These are phyloP conservation scores for Coprinopsis strossmayeri DNA, from an alignment of 768 basidiomycete species.

Conservation along the genomic window DNA sequence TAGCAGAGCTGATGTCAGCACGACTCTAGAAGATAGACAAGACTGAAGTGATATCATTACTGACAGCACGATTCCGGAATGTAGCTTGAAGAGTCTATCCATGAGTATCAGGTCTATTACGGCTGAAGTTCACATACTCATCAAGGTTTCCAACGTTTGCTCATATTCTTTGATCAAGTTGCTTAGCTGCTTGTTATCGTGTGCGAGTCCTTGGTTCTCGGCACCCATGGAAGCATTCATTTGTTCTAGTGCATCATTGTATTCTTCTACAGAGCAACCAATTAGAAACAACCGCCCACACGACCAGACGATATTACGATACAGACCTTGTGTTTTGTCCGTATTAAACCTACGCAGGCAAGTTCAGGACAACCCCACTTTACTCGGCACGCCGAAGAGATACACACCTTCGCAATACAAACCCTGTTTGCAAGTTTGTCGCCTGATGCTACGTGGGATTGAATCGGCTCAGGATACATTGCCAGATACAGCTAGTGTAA, in stretches of 20 bases:
- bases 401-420: conserved; percentile 73
- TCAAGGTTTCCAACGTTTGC: conserved; percentile 89
- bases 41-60: conserved; percentile 23
- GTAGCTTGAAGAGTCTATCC: conserved; percentile 24
- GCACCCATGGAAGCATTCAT: conserved; percentile 74
- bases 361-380: neutral
- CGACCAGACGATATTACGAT: neutral
- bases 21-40: neutral
- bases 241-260: conserved; percentile 81
- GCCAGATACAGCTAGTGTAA: no score
- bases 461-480: no score
- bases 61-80: conserved; percentile 86
- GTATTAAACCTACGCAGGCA: conserved; percentile 62
- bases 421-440: conserved; percentile 85
- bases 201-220: conserved; percentile 80
- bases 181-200: conserved; percentile 96
- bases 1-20: conserved; percentile 10
- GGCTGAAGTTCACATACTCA: conserved; percentile 47
- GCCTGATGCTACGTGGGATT: conserved; percentile 61
- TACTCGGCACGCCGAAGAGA: neutral
- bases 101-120: conserved; percentile 6
- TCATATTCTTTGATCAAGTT: conserved; percentile 93
- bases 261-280: conserved; percentile 57
- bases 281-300: neutral
- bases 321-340: conserved; percentile 76